Evolutionary conservation across 2,329 filamentous ascomycete genomes (phyloP).

Genomic region (Ophiocordyceps camponoti-floridani): DNA sequence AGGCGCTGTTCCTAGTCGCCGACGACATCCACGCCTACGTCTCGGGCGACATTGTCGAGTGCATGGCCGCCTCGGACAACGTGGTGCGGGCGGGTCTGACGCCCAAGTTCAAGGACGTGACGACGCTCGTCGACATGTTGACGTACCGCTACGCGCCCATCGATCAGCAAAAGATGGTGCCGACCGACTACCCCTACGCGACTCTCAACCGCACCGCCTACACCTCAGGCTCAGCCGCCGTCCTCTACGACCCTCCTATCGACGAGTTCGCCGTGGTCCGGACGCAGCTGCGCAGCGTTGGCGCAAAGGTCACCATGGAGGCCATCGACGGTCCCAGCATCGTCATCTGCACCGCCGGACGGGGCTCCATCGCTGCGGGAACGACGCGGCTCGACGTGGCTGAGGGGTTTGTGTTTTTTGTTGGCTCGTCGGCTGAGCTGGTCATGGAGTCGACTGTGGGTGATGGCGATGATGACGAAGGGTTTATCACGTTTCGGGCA

Average conservation of each 20-base stretch:
- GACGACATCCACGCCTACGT: constrained; percentile 97
- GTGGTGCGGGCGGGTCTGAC: constrained; percentile 95
- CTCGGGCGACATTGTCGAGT: constrained; percentile 90
- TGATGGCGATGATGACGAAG: constrained; percentile 45
- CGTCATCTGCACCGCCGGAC: constrained; percentile 72
- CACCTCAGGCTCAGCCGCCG: constrained; percentile 51
- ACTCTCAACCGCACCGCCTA: constrained; percentile 71
- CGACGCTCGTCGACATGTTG: constrained; percentile 74
- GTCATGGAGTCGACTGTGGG: constrained; percentile 52
- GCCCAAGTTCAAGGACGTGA: constrained; percentile 94
- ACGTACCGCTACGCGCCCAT: constrained; percentile 95
- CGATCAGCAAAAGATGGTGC: constrained; percentile 81
- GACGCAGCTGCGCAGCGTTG: constrained; percentile 50
- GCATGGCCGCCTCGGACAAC: constrained; percentile 98
- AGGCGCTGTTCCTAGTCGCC: constrained; percentile 89
- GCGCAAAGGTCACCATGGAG: constrained; percentile 77
- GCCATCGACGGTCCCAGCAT: constrained; percentile 78
- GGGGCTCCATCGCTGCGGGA: constrained; percentile 71
- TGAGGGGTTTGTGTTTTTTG: constrained; percentile 63
- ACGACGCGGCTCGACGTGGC: constrained; percentile 59
- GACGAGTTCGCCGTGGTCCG: constrained; percentile 88
- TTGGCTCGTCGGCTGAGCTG: constrained; percentile 73
- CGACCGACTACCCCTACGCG: constrained; percentile 69
- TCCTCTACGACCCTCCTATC: constrained; percentile 87
- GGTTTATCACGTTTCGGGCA: constrained; percentile 79